Conservation (phyloP, 345 rosid species). For the Acer campestre region DNA sequence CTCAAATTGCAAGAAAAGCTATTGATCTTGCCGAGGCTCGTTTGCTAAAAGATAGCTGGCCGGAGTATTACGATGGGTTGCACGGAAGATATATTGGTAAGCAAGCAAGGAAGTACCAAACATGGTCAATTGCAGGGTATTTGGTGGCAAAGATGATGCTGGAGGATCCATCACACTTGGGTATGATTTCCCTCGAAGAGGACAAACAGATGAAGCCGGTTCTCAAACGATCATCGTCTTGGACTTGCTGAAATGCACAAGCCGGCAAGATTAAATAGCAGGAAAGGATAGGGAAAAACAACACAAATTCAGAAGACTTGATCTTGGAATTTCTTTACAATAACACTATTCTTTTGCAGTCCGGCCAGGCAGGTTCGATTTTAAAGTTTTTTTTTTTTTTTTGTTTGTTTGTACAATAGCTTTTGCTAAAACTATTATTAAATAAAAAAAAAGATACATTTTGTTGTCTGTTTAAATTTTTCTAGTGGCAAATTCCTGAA, state of each 20-base stretch:
- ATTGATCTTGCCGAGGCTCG: constrained; percentile 39
- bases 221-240: constrained; percentile 31
- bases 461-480: constrained; percentile 11
- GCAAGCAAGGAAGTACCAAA: constrained; percentile 44
- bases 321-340: constrained; percentile 8
- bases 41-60: constrained; percentile 41
- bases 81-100: constrained; percentile 40
- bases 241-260: constrained; percentile 24
- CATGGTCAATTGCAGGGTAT: constrained; percentile 44
- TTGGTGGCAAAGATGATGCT: constrained; percentile 50
- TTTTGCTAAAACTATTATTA: constrained; percentile 7
- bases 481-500: constrained; percentile 2
- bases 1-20: constrained; percentile 40
- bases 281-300: constrained; percentile 5
- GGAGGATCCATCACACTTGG: constrained; percentile 43
- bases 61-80: constrained; percentile 43
- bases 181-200: constrained; percentile 45
- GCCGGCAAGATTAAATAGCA: not conserved
- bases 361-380: constrained; percentile 7
- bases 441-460: constrained; percentile 10
- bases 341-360: constrained; percentile 13
- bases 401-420: constrained; percentile 4
- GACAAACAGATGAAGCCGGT: constrained; percentile 44
- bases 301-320: not conserved
- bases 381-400: not conserved